These are phyloP conservation scores for Psilocybe cubensis DNA, from an alignment of 768 basidiomycete genomes.

Conservation along the genomic window DNA sequence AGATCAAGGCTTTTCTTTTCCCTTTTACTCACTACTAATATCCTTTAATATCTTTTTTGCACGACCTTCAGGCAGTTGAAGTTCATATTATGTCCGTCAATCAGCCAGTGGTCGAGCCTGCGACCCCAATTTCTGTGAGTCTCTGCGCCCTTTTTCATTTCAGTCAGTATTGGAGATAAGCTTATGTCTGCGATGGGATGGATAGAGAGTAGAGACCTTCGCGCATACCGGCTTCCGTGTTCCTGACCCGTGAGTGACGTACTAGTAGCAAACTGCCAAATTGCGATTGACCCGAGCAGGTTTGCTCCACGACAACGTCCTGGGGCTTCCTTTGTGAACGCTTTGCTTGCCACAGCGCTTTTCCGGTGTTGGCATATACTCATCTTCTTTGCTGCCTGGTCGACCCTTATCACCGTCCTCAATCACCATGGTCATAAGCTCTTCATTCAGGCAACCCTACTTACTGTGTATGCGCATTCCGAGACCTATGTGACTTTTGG, in stretches of 20 bases:
- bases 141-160: not conserved
- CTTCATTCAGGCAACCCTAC: slow-evolving; percentile 52
- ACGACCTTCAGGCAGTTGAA: not conserved
- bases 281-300: slow-evolving; percentile 19
- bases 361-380: slow-evolving; percentile 73
- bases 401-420: slow-evolving; percentile 57
- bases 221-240: slow-evolving; percentile 37
- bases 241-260: slow-evolving; percentile 41
- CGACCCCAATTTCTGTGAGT: slow-evolving; percentile 22
- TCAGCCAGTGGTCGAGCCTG: slow-evolving; percentile 7
- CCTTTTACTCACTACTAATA: not conserved
- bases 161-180: too few species aligned
- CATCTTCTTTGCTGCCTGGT: slow-evolving; percentile 66
- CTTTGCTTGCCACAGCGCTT: slow-evolving; percentile 46
- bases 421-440: slow-evolving; percentile 47
- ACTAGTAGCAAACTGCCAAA: not conserved
- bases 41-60: not conserved
- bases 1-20: not conserved
- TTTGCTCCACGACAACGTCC: slow-evolving; percentile 42
- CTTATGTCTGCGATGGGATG: not conserved
- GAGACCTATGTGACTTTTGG: not conserved
- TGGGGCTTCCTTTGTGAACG: slow-evolving; percentile 40
- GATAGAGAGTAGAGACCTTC: slow-evolving; percentile 31
- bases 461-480: slow-evolving; percentile 62
- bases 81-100: not conserved